phyloP scores from a whole-genome alignment of 78 protist species.

The Isochrysis galbana region DNA sequence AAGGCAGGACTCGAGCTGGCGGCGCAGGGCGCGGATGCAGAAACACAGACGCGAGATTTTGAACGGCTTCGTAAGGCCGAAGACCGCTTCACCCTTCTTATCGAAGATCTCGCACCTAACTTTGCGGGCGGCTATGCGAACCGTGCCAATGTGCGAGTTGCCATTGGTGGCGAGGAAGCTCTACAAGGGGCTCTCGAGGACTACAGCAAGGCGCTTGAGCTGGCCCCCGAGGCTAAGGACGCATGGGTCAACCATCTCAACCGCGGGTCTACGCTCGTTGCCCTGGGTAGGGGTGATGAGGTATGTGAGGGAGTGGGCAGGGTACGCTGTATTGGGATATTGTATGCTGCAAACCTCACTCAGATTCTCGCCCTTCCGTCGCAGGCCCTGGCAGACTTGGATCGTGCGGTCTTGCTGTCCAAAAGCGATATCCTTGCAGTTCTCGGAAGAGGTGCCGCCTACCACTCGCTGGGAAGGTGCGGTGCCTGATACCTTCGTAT shows the following conservation, averaged over 20 bases:
- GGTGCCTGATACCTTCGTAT: too few species aligned
- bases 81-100: not conserved
- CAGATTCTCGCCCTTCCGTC: too few species aligned
- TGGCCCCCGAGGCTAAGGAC: not conserved
- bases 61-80: not conserved
- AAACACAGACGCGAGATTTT: not conserved
- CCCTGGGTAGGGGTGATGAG: not conserved
- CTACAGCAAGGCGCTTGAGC: not conserved
- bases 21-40: not conserved
- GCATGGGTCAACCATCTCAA: not conserved
- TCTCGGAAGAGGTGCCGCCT: not conserved
- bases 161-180: not conserved
- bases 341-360: too few species aligned
- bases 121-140: not conserved
- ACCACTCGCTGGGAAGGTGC: not conserved
- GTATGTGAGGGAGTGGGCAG: too few species aligned
- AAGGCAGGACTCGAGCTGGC: not conserved
- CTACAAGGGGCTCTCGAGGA: not conserved
- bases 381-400: not conserved
- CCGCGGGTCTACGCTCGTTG: not conserved
- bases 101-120: not conserved
- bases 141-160: constrained; percentile 9
- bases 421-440: not conserved
- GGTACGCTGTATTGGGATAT: too few species aligned
- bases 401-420: not conserved